Conservation (phyloP, 768 basidiomycete genomes). For the Xerocomellus chrysenteron region DNA sequence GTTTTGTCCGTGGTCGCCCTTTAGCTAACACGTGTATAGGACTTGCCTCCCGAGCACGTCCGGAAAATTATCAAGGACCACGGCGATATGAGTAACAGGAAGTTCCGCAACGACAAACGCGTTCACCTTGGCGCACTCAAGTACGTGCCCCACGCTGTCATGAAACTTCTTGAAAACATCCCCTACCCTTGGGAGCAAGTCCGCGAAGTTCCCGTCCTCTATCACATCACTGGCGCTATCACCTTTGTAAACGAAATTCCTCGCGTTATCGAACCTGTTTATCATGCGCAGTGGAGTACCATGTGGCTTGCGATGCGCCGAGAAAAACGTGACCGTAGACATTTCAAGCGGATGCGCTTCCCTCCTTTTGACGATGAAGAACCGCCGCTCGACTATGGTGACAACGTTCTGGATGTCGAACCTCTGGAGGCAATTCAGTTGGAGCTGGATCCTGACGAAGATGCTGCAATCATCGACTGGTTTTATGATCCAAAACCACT, state of each 20-base stretch:
- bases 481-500: slow-evolving; percentile 98
- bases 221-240: slow-evolving; percentile 99
- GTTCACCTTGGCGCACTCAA: slow-evolving; percentile 97
- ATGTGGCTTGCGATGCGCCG: slow-evolving; percentile 99
- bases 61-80: slow-evolving; percentile 99
- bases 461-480: slow-evolving; percentile 91
- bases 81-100: slow-evolving; percentile 99
- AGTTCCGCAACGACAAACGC: slow-evolving; percentile 99
- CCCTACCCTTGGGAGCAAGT: slow-evolving; percentile 99
- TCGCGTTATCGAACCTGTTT: slow-evolving; percentile 93
- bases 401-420: slow-evolving; percentile 97
- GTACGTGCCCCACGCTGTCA: slow-evolving; percentile 98
- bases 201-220: slow-evolving; percentile 96
- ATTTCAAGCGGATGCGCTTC: slow-evolving; percentile 99
- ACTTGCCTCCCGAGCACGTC: slow-evolving; percentile 95
- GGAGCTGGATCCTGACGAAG: slow-evolving; percentile 91
- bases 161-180: slow-evolving; percentile 99
- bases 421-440: slow-evolving; percentile 97
- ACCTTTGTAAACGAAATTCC: slow-evolving; percentile 99
- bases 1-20: background rate
- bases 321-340: slow-evolving; percentile 96
- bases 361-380: slow-evolving; percentile 99
- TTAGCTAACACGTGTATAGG: slow-evolving; percentile 43
- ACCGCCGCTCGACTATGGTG: slow-evolving; percentile 97
- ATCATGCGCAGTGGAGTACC: slow-evolving; percentile 98